Evolutionary conservation across 192 early-diverging fungal species (phyloP).

Genomic region (Linnemannia schmuckeri): DNA sequence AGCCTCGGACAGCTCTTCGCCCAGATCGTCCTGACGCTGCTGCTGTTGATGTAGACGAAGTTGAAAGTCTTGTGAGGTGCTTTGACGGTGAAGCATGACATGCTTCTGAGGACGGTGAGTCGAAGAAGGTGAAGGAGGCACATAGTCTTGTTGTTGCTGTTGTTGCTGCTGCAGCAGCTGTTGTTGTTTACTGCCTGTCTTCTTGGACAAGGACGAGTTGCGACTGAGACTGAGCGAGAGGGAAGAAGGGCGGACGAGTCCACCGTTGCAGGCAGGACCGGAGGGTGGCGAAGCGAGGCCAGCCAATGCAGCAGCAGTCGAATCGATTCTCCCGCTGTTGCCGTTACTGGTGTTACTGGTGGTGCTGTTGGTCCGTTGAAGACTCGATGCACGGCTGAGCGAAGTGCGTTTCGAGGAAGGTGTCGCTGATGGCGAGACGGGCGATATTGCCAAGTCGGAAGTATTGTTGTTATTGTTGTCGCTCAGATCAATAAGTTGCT

Average conservation of each 20-base stretch:
- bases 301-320: neutral
- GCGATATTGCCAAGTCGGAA: neutral
- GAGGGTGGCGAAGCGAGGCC: neutral
- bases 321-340: neutral
- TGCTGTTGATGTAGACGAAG: slow-evolving; percentile 39
- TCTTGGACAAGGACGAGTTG: slow-evolving; percentile 46
- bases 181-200: neutral
- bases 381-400: slow-evolving; percentile 26
- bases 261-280: neutral
- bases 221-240: slow-evolving; percentile 37
- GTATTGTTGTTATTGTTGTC: neutral
- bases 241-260: slow-evolving; percentile 20
- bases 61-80: slow-evolving; percentile 46
- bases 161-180: slow-evolving; percentile 5
- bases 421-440: slow-evolving; percentile 9
- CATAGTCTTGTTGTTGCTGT: slow-evolving; percentile 19
- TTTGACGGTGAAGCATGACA: slow-evolving; percentile 48
- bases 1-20: slow-evolving; percentile 43
- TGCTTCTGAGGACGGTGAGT: slow-evolving; percentile 33
- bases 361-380: slow-evolving; percentile 13
- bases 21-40: slow-evolving; percentile 40
- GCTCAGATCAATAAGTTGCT: neutral
- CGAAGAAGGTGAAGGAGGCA: slow-evolving; percentile 45
- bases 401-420: slow-evolving; percentile 7
- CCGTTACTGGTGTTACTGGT: neutral